phyloP scores from a whole-genome alignment of 225 moss, liverwort and hornwort species.

The Neckera pumila region DNA sequence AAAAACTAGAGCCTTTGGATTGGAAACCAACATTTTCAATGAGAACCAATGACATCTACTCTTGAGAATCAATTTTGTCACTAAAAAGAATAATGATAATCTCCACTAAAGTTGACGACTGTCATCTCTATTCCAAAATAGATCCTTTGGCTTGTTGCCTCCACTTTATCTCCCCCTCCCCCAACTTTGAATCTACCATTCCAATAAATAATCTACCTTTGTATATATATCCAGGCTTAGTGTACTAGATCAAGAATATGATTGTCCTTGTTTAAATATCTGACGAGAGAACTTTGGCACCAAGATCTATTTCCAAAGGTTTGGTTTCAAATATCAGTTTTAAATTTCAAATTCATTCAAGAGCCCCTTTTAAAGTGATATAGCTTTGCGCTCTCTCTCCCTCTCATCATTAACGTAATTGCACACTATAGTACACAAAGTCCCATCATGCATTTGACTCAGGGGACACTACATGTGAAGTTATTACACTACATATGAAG shows the following conservation, averaged over 20 bases:
- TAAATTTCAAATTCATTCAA: background rate
- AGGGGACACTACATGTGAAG: background rate
- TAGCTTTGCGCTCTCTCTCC: background rate
- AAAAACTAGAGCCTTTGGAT: background rate
- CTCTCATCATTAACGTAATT: too few relatives aligned
- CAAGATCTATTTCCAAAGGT: background rate
- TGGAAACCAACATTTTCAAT: accelerated
- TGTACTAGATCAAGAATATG: background rate
- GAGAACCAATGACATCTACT: background rate
- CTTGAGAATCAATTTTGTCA: background rate
- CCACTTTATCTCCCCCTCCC: accelerated
- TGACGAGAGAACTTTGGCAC: background rate
- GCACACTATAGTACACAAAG: background rate
- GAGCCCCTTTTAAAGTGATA: background rate
- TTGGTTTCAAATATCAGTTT: background rate
- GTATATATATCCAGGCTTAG: background rate
- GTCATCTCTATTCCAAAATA: background rate
- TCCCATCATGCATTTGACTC: background rate
- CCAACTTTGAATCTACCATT: background rate
- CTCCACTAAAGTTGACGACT: background rate
- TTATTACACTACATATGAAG: background rate
- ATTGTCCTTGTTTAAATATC: background rate
- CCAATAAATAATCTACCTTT: background rate
- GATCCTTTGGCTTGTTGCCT: background rate
- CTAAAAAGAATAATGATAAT: background rate